A percentile compares a stretch with the other conserved stretches of the same genome.
Evolutionary conservation across 176 grass and related monocot species (phyloP).

Genomic region (Zea luxurians): DNA sequence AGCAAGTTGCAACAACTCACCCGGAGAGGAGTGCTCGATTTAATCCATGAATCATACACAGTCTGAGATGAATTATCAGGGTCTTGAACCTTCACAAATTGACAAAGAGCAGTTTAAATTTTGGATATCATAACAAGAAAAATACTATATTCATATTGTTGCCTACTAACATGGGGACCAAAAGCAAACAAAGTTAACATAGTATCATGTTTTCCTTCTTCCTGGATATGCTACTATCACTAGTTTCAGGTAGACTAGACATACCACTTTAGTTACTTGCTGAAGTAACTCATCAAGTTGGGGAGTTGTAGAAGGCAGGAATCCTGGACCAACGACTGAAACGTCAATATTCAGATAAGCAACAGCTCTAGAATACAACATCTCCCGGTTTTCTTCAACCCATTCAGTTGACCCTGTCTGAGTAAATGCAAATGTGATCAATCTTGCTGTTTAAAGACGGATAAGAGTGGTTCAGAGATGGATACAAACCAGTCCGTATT

Average conservation of each 20-base stretch:
- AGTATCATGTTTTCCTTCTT: neutral
- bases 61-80: slow-evolving; percentile 84
- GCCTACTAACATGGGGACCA: neutral
- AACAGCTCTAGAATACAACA: slow-evolving; percentile 65
- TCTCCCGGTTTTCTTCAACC: slow-evolving; percentile 90
- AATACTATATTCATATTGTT: neutral
- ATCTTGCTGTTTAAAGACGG: neutral
- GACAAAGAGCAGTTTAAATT: neutral
- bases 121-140: slow-evolving; percentile 3
- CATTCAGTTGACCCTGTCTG: slow-evolving; percentile 96
- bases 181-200: slow-evolving; percentile 15
- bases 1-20: slow-evolving; percentile 49
- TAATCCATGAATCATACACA: slow-evolving; percentile 66
- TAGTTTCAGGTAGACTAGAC: neutral
- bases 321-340: slow-evolving; percentile 55
- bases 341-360: slow-evolving; percentile 83
- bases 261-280: slow-evolving; percentile 72
- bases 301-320: slow-evolving; percentile 58
- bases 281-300: slow-evolving; percentile 78
- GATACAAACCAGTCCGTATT: slow-evolving; percentile 63
- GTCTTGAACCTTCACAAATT: slow-evolving; percentile 76
- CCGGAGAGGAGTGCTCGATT: slow-evolving; percentile 37
- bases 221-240: neutral
- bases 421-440: slow-evolving; percentile 18
- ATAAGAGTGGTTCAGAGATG: neutral